phyloP scores from a whole-genome alignment of 2,329 filamentous ascomycete species.

The Paraphaeosphaeria sporulosa region DNA sequence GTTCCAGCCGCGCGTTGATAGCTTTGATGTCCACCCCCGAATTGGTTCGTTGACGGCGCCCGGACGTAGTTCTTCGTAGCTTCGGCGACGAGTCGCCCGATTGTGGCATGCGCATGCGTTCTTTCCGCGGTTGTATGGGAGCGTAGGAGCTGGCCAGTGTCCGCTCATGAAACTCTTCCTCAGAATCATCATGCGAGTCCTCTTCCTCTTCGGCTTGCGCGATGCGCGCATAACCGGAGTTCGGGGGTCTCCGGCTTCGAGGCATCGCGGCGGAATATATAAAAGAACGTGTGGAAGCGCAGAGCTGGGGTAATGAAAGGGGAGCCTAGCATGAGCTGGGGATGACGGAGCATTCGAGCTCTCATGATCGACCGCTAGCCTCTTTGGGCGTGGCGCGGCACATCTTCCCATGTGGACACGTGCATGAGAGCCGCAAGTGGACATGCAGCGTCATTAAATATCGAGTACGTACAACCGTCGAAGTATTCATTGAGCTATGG shows the following conservation, averaged over 20 bases:
- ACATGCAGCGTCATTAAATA: not conserved
- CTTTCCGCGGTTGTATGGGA: slow-evolving; percentile 56
- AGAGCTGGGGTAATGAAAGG: slow-evolving; percentile 19
- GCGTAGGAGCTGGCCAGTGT: slow-evolving; percentile 53
- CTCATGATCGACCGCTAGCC: slow-evolving; percentile 8
- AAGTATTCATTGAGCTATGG: not conserved
- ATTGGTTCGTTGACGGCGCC: slow-evolving; percentile 70
- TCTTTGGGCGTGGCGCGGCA: not conserved
- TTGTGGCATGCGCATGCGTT: slow-evolving; percentile 52
- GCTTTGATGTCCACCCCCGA: slow-evolving; percentile 97
- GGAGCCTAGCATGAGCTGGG: slow-evolving; percentile 18
- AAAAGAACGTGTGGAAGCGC: slow-evolving; percentile 14
- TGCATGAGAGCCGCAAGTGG: not conserved
- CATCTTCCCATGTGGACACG: not conserved
- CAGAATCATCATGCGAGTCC: slow-evolving; percentile 47
- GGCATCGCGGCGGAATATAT: slow-evolving; percentile 34
- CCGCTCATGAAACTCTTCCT: slow-evolving; percentile 49
- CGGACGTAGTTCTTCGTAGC: slow-evolving; percentile 28
- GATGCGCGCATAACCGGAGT: slow-evolving; percentile 60
- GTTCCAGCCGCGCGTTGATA: slow-evolving; percentile 92
- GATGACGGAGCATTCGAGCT: slow-evolving; percentile 10
- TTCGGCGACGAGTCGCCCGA: slow-evolving; percentile 46
- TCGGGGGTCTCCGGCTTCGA: slow-evolving; percentile 49
- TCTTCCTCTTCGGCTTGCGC: slow-evolving; percentile 62
- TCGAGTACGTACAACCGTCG: not conserved